Evolutionary conservation across 306 rosid genomes (phyloP).

Genomic region (Cicer judaicum): DNA sequence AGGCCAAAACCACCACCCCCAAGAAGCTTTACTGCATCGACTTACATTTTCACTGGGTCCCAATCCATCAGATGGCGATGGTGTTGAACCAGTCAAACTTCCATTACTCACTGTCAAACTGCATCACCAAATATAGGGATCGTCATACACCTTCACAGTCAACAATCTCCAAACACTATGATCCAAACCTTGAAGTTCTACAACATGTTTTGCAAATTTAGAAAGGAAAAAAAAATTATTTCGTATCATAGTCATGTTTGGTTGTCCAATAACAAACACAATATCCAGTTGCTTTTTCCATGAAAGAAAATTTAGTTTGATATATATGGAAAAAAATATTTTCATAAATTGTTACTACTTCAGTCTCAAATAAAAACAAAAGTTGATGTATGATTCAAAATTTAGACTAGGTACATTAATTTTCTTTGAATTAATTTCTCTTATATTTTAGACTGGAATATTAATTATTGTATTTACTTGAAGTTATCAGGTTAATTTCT

Average conservation of each 20-base stretch:
- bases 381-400: no score
- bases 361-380: no score
- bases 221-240: background rate
- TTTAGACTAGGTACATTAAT: no score
- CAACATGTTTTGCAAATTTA: background rate
- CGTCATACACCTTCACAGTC: slow-evolving; percentile 9
- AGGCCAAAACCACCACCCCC: slow-evolving; percentile 59
- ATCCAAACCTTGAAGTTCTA: slow-evolving; percentile 7
- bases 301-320: background rate
- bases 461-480: no score
- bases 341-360: no score
- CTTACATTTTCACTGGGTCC: slow-evolving; percentile 63
- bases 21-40: slow-evolving; percentile 46
- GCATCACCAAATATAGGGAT: slow-evolving; percentile 55
- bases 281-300: background rate
- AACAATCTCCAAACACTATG: slow-evolving; percentile 3
- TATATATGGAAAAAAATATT: background rate
- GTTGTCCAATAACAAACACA: background rate
- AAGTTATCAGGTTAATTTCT: no score
- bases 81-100: slow-evolving; percentile 53
- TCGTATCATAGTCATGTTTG: background rate
- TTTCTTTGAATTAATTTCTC: no score
- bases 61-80: slow-evolving; percentile 55
- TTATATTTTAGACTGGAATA: no score
- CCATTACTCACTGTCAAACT: slow-evolving; percentile 65